A percentile compares a stretch with the other conserved stretches of the same genome.
Evolutionary conservation across 495 filamentous ascomycete genomes (phyloP).

Genomic region (Aspergillus wentii): DNA sequence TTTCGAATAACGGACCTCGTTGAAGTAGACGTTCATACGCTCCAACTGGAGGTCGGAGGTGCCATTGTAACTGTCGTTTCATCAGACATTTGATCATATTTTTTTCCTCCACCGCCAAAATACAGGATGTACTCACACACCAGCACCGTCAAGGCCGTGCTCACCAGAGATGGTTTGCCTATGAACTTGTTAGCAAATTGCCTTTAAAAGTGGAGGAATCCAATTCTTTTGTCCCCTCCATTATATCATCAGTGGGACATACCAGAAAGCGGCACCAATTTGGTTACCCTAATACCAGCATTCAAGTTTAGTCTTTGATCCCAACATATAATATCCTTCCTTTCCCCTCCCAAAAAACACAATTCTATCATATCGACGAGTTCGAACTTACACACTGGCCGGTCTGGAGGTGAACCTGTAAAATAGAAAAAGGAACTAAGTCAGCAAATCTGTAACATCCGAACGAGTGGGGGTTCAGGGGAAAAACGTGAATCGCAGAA

Average conservation of each 20-base stretch:
- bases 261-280: constrained; percentile 99
- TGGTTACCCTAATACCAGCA: constrained; percentile 80
- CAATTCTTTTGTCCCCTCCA: constrained; percentile 7
- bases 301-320: constrained; percentile 21
- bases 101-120: neutral
- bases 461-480: constrained; percentile 46
- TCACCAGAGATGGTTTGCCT: constrained; percentile 98
- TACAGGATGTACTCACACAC: constrained; percentile 59
- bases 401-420: constrained; percentile 95
- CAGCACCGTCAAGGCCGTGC: constrained; percentile 96
- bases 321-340: neutral
- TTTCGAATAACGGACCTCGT: constrained; percentile 64
- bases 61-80: constrained; percentile 76
- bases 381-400: constrained; percentile 83
- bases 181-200: constrained; percentile 27
- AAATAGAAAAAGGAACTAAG: constrained; percentile 30
- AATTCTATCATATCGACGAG: constrained; percentile 6
- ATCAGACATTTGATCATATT: constrained; percentile 24
- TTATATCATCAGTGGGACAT: constrained; percentile 26
- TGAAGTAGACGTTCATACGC: constrained; percentile 99
- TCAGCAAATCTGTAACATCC: constrained; percentile 26
- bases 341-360: constrained; percentile 7
- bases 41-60: constrained; percentile 98
- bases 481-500: constrained; percentile 20
- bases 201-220: constrained; percentile 10